Base-by-base conservation (phyloP, 441 rosid genomes). In the Mallotus japonicus region DNA sequence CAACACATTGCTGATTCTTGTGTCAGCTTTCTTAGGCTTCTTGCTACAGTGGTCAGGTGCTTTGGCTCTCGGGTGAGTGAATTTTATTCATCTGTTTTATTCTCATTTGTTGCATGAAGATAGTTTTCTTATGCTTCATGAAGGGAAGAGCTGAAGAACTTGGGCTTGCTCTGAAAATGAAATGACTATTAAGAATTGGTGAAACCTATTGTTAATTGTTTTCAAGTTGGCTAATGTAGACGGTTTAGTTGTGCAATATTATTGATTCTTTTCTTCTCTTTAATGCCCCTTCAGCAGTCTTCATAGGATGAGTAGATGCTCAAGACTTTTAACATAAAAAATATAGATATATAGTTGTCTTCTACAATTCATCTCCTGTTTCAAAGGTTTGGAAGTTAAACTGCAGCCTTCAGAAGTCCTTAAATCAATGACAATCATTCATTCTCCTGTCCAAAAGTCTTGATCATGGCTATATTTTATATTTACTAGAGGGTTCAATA, bases 41-140 rank as follows among this genome's bases (percentile, higher is more conserved):
- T 85, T 92, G 85, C 98, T 94, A 82, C 97, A 92, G 67, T 94
- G 97, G 97, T 94, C 97, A 0, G 95, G 96, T 62, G 97, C 97
- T 53, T 85, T 92, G 79, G 93, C 98, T 17, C 93, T 92, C 16
- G 98, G 97, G 98, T 92, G 81, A 78, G 93, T 72, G 22, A 37
- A 42, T 15, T 69, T 1, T 71, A 11, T 46, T 69, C 70, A 60
- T 62, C 58, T 42, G 5, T 11, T 71, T 20, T 47, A 57, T 16
- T 8, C 1, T 47, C 28, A 14, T 71, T 71, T 46, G 1, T 69
- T 22, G 24, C 37, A 57, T 4, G 32, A 14, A 28, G 46, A 44
- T 37, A 44, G 53, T 3, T 47, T 61, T 22, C 32, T 65, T 20
- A 32, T 22, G 11, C 14, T 75, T 49, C 8, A 34, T 54, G 49